phyloP scores from a whole-genome alignment of 352 stramenopile species.

The Pythium insidiosum region DNA sequence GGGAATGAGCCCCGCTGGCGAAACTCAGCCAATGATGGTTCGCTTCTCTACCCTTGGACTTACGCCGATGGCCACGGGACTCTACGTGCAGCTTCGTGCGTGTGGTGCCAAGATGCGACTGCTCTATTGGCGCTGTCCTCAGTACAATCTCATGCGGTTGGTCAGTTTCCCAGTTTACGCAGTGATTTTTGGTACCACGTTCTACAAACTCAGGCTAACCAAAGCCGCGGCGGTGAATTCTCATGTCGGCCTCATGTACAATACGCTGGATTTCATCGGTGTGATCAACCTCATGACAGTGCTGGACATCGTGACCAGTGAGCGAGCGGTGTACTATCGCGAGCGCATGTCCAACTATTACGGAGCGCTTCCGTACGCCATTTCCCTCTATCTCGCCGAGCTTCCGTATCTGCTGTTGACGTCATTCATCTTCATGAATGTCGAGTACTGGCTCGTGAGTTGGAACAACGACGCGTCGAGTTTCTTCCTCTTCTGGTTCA shows the following conservation, averaged over 20 bases:
- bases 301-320: conserved; percentile 13
- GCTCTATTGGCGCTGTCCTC: conserved; percentile 22
- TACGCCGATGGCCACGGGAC: conserved; percentile 14
- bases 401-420: conserved; percentile 27
- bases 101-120: conserved; percentile 12
- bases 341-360: conserved; percentile 45
- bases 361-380: conserved; percentile 23
- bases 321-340: conserved; percentile 26
- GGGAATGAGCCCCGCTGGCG: too few relatives aligned
- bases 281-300: conserved; percentile 29
- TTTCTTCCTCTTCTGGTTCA: conserved; percentile 35
- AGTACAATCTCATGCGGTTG: conserved; percentile 65
- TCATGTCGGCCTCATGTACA: conserved; percentile 65
- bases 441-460: conserved; percentile 42
- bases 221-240: conserved; percentile 40
- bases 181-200: conserved; percentile 58
- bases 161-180: conserved; percentile 47
- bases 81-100: conserved; percentile 7
- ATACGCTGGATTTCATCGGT: conserved; percentile 60
- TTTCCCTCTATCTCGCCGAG: conserved; percentile 34
- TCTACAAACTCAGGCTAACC: conserved; percentile 31
- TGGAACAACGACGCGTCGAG: conserved; percentile 14
- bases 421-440: conserved; percentile 22
- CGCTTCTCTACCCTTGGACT: conserved; percentile 14
- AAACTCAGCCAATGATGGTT: conserved; percentile 2